Percentiles rank a stretch among this genome's conserved stretches.
These are phyloP conservation scores for Tetradesmus obliquus DNA, from an alignment of 139 green algal genomes.

Conservation along the genomic window DNA sequence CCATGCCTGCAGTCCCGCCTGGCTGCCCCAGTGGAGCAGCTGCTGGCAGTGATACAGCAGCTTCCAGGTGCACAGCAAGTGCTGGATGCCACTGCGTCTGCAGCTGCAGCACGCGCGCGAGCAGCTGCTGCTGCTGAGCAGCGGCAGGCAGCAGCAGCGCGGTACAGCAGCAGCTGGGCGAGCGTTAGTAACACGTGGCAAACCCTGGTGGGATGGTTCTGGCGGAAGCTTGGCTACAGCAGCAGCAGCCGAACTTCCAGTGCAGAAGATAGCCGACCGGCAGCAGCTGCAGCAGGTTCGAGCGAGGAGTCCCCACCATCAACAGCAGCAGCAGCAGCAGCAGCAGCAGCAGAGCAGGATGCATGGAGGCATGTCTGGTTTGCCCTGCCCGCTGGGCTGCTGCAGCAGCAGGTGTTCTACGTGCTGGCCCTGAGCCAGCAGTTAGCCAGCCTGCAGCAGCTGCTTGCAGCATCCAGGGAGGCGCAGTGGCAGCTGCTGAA, in stretches of 20 bases:
- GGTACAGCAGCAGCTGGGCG: neutral
- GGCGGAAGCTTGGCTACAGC: conserved; percentile 16
- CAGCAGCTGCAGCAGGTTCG: neutral
- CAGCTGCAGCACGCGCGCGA: neutral
- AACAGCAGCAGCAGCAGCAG: neutral
- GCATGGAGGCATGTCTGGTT: neutral
- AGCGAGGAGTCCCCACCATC: neutral
- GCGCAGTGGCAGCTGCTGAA: neutral
- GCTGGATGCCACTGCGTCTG: neutral
- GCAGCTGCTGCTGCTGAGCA: neutral
- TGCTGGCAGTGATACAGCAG: conserved; percentile 24
- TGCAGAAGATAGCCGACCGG: neutral
- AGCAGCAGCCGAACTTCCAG: neutral
- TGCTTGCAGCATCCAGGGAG: neutral
- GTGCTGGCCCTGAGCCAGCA: neutral
- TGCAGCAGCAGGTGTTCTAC: conserved; percentile 28
- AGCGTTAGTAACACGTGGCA: neutral
- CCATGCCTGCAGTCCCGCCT: neutral
- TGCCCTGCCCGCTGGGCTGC: neutral
- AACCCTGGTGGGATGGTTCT: neutral
- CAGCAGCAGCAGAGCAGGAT: neutral
- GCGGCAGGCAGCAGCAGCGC: neutral
- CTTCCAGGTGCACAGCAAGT: conserved; percentile 11
- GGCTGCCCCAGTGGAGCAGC: neutral
- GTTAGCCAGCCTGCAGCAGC: neutral